A percentile compares a stretch with the other conserved stretches of the same genome.
Conservation (phyloP, 163 green algal genomes). For the Scenedesmus sp. region DNA sequence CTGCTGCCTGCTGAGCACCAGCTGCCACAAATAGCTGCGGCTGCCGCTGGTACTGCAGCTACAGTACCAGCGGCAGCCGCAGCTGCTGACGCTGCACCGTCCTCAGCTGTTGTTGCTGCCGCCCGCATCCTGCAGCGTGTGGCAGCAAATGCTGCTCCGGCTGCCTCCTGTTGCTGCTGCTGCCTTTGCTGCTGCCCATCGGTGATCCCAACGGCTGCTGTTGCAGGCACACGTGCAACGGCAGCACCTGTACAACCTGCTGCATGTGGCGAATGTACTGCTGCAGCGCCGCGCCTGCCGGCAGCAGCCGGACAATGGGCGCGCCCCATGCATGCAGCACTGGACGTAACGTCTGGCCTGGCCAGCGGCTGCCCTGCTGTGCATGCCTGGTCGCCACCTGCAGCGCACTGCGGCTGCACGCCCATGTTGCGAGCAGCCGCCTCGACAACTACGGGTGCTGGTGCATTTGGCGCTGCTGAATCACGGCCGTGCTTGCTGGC, state of each 20-base stretch:
- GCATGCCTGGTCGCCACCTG: neutral
- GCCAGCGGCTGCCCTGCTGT: no score
- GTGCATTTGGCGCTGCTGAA: neutral
- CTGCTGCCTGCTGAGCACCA: neutral
- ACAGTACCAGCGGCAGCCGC: neutral
- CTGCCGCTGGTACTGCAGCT: neutral
- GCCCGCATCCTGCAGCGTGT: neutral
- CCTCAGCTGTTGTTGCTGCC: neutral
- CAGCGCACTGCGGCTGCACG: no score
- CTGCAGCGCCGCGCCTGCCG: neutral
- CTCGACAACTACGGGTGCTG: no score
- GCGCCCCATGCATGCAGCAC: neutral
- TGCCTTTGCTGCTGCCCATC: no score
- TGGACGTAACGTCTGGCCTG: neutral
- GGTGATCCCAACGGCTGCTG: neutral
- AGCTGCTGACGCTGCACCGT: no score
- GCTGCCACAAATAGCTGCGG: neutral
- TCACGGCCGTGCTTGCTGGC: neutral
- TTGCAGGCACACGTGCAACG: neutral
- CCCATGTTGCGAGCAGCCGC: no score
- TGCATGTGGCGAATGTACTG: no score
- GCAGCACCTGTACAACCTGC: no score
- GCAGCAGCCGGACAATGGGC: neutral
- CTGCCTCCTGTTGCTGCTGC: neutral
- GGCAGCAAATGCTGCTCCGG: neutral